phyloP scores from a whole-genome alignment of 169 alveolate genomes.

The Plasmodium gallinaceum region DNA sequence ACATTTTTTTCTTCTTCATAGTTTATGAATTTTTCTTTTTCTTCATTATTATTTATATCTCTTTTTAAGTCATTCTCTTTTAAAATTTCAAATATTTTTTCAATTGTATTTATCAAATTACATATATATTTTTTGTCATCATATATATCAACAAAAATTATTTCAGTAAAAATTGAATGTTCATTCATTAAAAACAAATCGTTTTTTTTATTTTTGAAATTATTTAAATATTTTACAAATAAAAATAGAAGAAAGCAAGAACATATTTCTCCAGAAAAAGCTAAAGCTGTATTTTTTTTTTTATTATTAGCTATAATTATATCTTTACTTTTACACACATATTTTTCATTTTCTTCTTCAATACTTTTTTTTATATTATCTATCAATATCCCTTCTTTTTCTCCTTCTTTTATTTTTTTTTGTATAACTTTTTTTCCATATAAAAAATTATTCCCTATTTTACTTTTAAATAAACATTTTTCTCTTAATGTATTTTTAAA shows the following conservation, averaged over 20 bases:
- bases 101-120: constrained; percentile 17
- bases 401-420: neutral
- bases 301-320: constrained; percentile 2
- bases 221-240: constrained; percentile 66
- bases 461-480: constrained; percentile 73
- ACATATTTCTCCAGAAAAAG: constrained; percentile 74
- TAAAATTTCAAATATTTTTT: constrained; percentile 20
- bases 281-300: constrained; percentile 58
- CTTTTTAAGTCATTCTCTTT: constrained; percentile 3
- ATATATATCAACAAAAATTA: constrained; percentile 57
- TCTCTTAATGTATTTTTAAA: constrained; percentile 76
- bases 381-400: neutral
- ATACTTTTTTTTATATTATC: neutral
- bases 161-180: constrained; percentile 47
- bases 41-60: neutral
- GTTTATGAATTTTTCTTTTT: neutral
- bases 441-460: constrained; percentile 13
- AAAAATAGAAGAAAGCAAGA: constrained; percentile 47
- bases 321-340: constrained; percentile 1
- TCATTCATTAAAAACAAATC: constrained; percentile 51
- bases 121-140: constrained; percentile 44
- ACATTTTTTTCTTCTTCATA: neutral
- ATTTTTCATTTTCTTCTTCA: constrained; percentile 2
- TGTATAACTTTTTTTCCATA: neutral
- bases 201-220: constrained; percentile 36